Evolutionary conservation across 179 eudicot genomes (phyloP), one percentile per base, ranked within the genome.

Genomic region (Camellia oleifera): DNA sequence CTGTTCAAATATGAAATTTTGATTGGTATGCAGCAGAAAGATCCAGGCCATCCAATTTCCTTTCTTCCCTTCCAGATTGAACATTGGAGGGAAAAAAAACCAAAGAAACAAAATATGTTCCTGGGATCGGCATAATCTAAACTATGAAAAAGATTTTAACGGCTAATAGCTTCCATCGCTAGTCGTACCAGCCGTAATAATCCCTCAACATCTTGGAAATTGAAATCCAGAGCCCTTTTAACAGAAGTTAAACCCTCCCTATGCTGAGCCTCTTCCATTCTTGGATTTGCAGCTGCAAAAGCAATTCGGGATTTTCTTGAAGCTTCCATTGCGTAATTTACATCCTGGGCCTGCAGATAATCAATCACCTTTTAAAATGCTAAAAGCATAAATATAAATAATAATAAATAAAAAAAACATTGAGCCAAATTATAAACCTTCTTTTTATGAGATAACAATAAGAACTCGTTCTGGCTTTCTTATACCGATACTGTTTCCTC

Each of bases 311-410:
- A 91, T 89, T 89, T 96, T 82, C 94, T 90, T 57, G 97, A 91
- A 72, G 99, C 99, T 86, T 96, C 99, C 99, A 96, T 96, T 78
- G 98, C 97, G 79, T 54, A 84, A 83, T 87, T 89, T 73, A 90
- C 96, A 79, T 94, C 96, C 83, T 87, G 93, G 72, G 97, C 87
- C 99, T 96, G 90, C 89, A 85, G 68, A 80, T 66, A 77, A 79
- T 79, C 46, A 74, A 79, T 79, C 46, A 74, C 66, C 72, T 62
- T 53, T 77, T 70, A 81, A 80, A 60, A 79, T 46, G n/a, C 58
- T 45, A 78, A 67, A 0, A 42, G 18, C 17, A 50, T 20, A 77
- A 4, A 20, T 45, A 23, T 23, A 20, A 4, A 50, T 20, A 77
- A 4, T 12, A n/a, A 23, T 23, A 20, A 20, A 4, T 20, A 42